These are phyloP conservation scores for Colletotrichum sp. DNA, from an alignment of 2,329 filamentous ascomycete genomes.

Conservation along the genomic window DNA sequence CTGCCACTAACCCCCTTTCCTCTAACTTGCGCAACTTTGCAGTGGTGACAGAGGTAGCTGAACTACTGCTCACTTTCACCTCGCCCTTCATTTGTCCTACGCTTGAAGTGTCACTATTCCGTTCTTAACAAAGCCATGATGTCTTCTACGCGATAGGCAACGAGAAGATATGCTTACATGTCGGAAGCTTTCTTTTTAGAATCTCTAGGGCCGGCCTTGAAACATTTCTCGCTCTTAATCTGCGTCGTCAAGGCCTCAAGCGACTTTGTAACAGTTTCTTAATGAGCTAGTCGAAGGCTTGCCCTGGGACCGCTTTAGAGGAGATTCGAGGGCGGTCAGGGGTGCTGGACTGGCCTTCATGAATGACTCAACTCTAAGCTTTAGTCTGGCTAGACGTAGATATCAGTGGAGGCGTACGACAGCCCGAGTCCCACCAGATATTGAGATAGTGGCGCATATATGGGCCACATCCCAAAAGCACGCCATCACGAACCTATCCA, in stretches of 20 bases:
- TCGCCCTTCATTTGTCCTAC: too few relatives aligned
- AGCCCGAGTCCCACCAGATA: neutral
- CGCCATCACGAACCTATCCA: neutral
- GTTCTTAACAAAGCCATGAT: neutral
- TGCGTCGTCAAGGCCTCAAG: neutral
- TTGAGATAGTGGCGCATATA: neutral
- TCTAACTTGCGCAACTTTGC: neutral
- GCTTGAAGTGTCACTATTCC: accelerated
- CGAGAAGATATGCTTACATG: neutral
- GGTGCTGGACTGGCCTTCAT: neutral
- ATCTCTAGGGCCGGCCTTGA: neutral
- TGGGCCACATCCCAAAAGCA: neutral
- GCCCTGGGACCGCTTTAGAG: neutral
- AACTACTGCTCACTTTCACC: too few relatives aligned
- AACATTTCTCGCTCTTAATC: neutral
- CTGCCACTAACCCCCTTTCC: neutral
- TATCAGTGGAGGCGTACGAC: neutral
- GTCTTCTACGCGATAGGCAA: neutral
- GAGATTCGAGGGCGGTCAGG: neutral
- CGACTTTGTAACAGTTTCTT: neutral
- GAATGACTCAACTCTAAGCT: neutral
- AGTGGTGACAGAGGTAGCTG: too few relatives aligned
- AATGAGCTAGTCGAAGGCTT: neutral
- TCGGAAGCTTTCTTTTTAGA: neutral
- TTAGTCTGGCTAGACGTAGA: neutral